phyloP scores from a whole-genome alignment of 352 stramenopile genomes.

The Globisporangium echinulatum region DNA sequence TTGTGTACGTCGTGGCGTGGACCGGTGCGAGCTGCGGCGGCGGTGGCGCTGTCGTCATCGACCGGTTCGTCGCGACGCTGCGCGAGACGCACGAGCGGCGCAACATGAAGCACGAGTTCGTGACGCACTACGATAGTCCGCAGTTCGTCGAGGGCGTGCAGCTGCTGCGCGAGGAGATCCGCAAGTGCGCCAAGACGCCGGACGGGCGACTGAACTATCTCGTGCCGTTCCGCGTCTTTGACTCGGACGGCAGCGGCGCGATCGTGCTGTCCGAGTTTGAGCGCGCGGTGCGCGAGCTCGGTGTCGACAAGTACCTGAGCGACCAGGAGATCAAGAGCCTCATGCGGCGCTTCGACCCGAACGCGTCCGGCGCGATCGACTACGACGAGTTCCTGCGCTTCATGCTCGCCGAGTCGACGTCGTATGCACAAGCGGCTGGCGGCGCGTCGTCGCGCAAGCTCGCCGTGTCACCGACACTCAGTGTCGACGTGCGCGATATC shows the following conservation, averaged over 20 bases:
- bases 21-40: constrained; percentile 69
- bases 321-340: constrained; percentile 78
- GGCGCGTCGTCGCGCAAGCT: constrained; percentile 19
- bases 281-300: constrained; percentile 53
- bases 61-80: constrained; percentile 62
- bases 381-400: constrained; percentile 78
- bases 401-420: constrained; percentile 58
- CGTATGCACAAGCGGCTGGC: constrained; percentile 4
- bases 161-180: constrained; percentile 61
- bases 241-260: constrained; percentile 60
- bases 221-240: constrained; percentile 65
- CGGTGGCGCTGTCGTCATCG: constrained; percentile 55
- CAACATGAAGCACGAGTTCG: constrained; percentile 83
- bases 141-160: constrained; percentile 70
- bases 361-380: constrained; percentile 55
- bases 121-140: constrained; percentile 77
- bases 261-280: constrained; percentile 77
- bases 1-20: constrained; percentile 70
- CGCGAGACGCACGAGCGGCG: constrained; percentile 62
- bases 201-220: constrained; percentile 73
- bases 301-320: constrained; percentile 60
- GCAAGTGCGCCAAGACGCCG: constrained; percentile 69
- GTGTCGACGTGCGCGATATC: constrained; percentile 25
- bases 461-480: constrained; percentile 5
- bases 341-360: constrained; percentile 71